These are phyloP conservation scores for Gyromitra esculenta DNA, from an alignment of 2,329 filamentous ascomycete genomes.

Conservation along the genomic window DNA sequence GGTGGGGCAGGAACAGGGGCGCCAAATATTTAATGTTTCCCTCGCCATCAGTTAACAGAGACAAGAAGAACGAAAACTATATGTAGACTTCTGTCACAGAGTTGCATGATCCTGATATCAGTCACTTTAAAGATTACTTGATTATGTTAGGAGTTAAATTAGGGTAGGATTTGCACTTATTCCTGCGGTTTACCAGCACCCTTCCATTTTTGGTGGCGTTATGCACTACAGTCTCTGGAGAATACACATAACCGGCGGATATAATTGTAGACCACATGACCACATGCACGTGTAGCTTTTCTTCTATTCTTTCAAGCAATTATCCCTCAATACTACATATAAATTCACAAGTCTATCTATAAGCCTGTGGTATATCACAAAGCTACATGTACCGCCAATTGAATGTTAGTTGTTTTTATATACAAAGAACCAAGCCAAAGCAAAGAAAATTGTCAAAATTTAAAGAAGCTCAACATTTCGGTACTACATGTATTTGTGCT, in stretches of 20 bases:
- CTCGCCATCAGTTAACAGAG: neutral
- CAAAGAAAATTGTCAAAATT: neutral
- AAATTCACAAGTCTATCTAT: neutral
- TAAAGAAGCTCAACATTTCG: neutral
- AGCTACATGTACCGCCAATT: neutral
- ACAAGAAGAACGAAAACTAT: neutral
- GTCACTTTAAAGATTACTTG: neutral
- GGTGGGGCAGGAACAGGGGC: conserved; percentile 5
- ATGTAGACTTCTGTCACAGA: neutral
- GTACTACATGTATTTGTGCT: neutral
- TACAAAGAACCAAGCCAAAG: neutral
- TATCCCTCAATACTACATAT: neutral
- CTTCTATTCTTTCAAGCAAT: neutral
- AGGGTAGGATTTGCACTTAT: neutral
- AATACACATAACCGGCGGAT: neutral
- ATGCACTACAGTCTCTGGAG: neutral
- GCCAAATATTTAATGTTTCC: neutral
- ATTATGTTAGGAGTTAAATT: neutral
- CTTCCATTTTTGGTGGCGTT: neutral
- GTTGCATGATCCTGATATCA: neutral
- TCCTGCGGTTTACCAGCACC: neutral
- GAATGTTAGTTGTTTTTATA: neutral
- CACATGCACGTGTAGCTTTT: neutral
- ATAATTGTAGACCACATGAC: neutral
- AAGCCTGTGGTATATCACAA: neutral